Conservation (phyloP, 2,329 filamentous ascomycete genomes). For the Claviceps sp. region DNA sequence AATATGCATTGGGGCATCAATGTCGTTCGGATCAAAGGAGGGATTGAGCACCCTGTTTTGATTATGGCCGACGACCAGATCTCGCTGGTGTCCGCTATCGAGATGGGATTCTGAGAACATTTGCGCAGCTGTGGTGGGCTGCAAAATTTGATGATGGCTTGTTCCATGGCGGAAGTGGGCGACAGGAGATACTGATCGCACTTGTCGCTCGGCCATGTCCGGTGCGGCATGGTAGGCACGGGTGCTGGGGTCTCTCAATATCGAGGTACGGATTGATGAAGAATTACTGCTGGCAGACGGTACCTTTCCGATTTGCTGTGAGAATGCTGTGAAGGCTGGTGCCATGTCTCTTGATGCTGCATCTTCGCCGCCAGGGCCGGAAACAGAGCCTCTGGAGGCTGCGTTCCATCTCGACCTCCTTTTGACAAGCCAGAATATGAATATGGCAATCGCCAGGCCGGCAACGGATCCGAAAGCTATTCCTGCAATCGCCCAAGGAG, state of each 20-base stretch:
- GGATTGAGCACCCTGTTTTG: slow-evolving; percentile 19
- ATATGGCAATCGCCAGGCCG: slow-evolving; percentile 26
- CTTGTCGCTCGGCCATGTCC: not conserved
- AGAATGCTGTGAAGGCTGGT: not conserved
- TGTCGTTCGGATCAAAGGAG: slow-evolving; percentile 36
- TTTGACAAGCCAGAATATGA: slow-evolving; percentile 39
- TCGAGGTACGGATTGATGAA: slow-evolving; percentile 10
- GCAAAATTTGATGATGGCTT: not conserved
- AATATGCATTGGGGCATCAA: slow-evolving; percentile 12
- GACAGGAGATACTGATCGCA: not conserved
- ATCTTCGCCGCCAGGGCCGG: slow-evolving; percentile 17
- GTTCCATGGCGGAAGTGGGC: not conserved
- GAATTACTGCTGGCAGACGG: slow-evolving; percentile 13
- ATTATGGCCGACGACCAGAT: not conserved
- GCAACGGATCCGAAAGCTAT: slow-evolving; percentile 37
- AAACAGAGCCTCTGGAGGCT: not conserved
- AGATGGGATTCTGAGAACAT: not conserved
- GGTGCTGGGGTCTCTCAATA: not conserved
- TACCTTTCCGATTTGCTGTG: not conserved
- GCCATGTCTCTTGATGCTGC: slow-evolving; percentile 10
- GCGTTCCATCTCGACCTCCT: slow-evolving; percentile 16
- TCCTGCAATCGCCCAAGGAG: slow-evolving; percentile 30
- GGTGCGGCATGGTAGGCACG: not conserved
- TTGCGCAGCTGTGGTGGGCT: not conserved
- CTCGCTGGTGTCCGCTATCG: not conserved